These are phyloP conservation scores for Elsinoe batatas DNA, from an alignment of 2,329 filamentous ascomycete genomes.

Conservation along the genomic window DNA sequence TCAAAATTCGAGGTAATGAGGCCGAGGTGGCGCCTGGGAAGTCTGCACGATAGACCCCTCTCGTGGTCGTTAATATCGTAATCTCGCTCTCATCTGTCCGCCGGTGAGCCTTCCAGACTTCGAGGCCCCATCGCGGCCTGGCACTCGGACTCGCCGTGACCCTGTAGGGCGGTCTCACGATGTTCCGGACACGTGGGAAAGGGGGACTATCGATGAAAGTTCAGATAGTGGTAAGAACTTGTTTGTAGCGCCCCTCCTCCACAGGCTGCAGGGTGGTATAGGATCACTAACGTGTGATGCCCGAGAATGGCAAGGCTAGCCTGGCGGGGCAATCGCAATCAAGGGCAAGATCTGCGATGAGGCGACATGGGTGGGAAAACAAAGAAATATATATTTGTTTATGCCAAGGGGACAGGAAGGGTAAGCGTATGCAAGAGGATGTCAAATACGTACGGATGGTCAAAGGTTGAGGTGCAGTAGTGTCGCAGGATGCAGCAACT, in stretches of 20 bases:
- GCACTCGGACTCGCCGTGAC: not conserved
- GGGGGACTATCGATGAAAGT: not conserved
- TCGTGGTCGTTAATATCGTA: not conserved
- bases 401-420: slow-evolving; percentile 2
- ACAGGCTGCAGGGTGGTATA: not conserved
- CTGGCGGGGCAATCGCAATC: not conserved
- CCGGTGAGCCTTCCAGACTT: not conserved
- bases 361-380: slow-evolving; percentile 5
- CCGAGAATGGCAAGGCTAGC: slow-evolving; percentile 4
- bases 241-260: slow-evolving; percentile 1
- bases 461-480: slow-evolving; percentile 11
- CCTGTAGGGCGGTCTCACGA: slow-evolving; percentile 5
- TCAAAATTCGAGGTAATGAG: not conserved
- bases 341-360: not conserved
- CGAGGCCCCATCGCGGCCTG: not conserved
- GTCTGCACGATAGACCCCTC: not conserved
- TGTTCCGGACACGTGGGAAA: slow-evolving; percentile 7
- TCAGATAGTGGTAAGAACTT: slow-evolving; percentile 6
- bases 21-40: not conserved
- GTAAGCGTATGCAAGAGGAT: slow-evolving; percentile 10
- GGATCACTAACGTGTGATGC: not conserved
- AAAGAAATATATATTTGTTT: slow-evolving; percentile 14
- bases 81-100: slow-evolving; percentile 6
- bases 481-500: slow-evolving; percentile 13
- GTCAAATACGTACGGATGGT: slow-evolving; percentile 8